Evolutionary conservation across 2,329 filamentous ascomycete species (phyloP).

Genomic region (Pseudogymnoascus destructans): DNA sequence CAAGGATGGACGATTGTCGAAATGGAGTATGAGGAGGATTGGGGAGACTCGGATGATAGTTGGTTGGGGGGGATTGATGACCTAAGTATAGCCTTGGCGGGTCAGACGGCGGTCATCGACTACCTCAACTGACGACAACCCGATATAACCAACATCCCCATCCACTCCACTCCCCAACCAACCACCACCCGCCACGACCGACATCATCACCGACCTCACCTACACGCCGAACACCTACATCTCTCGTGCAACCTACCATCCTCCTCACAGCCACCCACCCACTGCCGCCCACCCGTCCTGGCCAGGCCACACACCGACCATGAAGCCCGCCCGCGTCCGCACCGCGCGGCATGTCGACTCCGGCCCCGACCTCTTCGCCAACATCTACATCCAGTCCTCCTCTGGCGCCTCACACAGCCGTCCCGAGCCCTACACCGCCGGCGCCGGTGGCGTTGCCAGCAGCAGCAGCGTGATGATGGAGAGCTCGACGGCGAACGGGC

Average conservation of each 20-base stretch:
- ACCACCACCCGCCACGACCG: not conserved
- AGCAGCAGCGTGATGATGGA: not conserved
- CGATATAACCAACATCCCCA: not conserved
- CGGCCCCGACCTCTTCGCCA: not conserved
- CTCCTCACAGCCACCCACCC: not conserved
- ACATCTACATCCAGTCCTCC: not conserved
- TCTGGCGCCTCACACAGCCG: not conserved
- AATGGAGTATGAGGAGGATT: too few relatives aligned
- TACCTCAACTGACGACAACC: not conserved
- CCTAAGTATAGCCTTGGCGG: slow-evolving; percentile 1
- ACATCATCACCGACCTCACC: not conserved
- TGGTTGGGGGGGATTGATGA: too few relatives aligned
- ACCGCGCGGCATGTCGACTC: not conserved
- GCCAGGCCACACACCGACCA: not conserved
- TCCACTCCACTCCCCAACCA: not conserved
- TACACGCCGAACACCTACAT: not conserved
- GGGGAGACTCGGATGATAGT: too few relatives aligned
- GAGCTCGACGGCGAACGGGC: slow-evolving; percentile 49
- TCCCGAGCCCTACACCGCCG: not conserved
- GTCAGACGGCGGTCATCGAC: not conserved
- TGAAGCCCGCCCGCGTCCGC: not conserved
- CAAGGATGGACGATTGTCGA: slow-evolving; percentile 20
- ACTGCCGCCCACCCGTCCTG: not conserved
- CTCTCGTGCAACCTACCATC: not conserved
- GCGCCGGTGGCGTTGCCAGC: not conserved